Evolutionary conservation across 768 basidiomycete species (phyloP).

Genomic region (Termitomyces sp.): DNA sequence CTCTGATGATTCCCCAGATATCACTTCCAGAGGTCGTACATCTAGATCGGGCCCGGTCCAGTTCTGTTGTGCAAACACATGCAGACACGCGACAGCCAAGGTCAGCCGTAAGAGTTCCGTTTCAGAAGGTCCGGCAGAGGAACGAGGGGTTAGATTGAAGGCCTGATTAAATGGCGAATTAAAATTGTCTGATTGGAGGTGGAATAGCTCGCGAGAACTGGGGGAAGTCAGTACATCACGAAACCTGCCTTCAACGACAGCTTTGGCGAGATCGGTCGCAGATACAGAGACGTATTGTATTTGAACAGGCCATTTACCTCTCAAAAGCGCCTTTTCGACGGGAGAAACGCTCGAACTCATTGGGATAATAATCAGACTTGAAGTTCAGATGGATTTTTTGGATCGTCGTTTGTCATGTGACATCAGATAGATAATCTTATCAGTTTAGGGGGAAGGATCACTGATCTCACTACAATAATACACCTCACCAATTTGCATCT

Average conservation of each 20-base stretch:
- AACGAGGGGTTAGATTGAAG: conserved; percentile 23
- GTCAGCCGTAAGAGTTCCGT: conserved; percentile 56
- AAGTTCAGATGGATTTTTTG: conserved; percentile 5
- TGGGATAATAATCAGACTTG: neutral
- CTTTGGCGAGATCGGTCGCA: conserved; percentile 41
- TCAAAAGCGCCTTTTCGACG: conserved; percentile 58
- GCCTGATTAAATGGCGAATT: conserved; percentile 33
- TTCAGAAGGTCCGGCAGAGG: conserved; percentile 21
- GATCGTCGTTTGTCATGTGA: conserved; percentile 5
- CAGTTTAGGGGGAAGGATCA: neutral
- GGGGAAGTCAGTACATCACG: conserved; percentile 45
- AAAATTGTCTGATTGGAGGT: conserved; percentile 22
- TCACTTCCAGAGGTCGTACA: conserved; percentile 44
- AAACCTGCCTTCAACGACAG: conserved; percentile 60
- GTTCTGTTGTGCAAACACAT: conserved; percentile 89
- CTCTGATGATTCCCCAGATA: conserved; percentile 25
- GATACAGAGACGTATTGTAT: conserved; percentile 19
- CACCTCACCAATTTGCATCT: neutral
- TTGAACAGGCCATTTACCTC: conserved; percentile 38
- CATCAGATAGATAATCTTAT: conserved; percentile 4
- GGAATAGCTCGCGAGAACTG: conserved; percentile 38
- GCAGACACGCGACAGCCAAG: conserved; percentile 76
- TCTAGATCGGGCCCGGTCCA: conserved; percentile 93
- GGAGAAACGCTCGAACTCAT: conserved; percentile 22
- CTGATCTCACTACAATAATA: neutral